Conservation (phyloP, 1,284 basidiomycete genomes). For the Peniophora sp. region DNA sequence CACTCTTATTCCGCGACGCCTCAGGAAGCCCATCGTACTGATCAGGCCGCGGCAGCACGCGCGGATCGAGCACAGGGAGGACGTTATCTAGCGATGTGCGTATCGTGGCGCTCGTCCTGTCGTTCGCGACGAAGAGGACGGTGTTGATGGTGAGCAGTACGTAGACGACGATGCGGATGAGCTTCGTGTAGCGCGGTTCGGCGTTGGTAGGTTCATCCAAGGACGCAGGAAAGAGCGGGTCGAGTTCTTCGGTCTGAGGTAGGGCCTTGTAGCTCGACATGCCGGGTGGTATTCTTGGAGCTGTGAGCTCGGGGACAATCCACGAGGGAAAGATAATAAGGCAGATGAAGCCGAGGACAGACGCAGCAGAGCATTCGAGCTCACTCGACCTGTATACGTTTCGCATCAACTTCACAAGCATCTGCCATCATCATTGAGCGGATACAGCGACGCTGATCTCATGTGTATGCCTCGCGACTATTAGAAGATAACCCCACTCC, state of each 20-base stretch:
- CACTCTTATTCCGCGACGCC: background rate
- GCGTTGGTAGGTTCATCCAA: background rate
- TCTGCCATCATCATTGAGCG: too few species aligned
- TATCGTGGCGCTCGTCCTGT: background rate
- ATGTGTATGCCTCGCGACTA: too few species aligned
- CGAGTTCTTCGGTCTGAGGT: background rate
- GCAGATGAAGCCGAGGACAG: too few species aligned
- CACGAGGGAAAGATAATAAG: too few species aligned
- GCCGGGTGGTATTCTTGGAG: too few species aligned
- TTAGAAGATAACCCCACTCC: too few species aligned
- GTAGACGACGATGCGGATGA: background rate
- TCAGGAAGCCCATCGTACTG: background rate
- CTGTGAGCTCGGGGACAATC: too few species aligned
- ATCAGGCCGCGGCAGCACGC: background rate
- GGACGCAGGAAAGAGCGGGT: background rate
- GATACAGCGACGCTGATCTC: too few species aligned
- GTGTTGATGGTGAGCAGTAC: background rate
- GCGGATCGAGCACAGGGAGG: background rate
- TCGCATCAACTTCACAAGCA: too few species aligned
- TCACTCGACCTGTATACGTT: too few species aligned
- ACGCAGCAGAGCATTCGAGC: too few species aligned
- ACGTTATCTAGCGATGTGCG: background rate
- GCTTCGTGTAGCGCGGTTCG: background rate
- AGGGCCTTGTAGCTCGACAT: background rate
- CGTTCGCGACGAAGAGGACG: background rate